A percentile compares a stretch with the other conserved stretches of the same genome.
Conservation (phyloP, 257 asterid genomes). For the Jacaranda mimosifolia region DNA sequence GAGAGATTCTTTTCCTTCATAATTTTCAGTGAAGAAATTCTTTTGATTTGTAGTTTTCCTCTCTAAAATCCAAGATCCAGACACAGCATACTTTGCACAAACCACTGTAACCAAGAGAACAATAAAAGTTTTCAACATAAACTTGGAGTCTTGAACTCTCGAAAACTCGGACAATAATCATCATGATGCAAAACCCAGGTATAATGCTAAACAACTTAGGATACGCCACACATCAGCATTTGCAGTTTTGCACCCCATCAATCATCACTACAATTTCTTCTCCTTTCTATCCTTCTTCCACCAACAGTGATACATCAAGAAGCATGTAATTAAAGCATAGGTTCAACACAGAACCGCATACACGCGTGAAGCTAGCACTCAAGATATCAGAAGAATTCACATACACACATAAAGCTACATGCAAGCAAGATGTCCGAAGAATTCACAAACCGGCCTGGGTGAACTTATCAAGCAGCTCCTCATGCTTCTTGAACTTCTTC, state of each 20-base stretch:
- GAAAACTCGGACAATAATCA: not conserved
- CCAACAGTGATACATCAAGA: not conserved
- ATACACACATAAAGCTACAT: not conserved
- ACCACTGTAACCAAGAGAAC: not conserved
- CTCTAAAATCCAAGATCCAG: not conserved
- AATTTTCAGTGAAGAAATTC: too few species aligned
- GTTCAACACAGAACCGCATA: not conserved
- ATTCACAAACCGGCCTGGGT: slow-evolving; percentile 66
- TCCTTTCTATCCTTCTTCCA: not conserved
- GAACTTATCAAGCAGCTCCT: slow-evolving; percentile 70
- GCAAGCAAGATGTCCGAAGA: not conserved
- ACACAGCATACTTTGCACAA: not conserved
- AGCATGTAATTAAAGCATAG: not conserved
- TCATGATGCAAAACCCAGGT: not conserved
- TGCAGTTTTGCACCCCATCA: not conserved
- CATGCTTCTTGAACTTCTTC: slow-evolving; percentile 64
- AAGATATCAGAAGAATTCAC: slow-evolving; percentile 29
- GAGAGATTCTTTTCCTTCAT: too few species aligned
- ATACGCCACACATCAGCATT: not conserved
- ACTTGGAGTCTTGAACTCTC: too few species aligned
- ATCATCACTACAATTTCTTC: not conserved
- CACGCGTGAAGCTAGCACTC: not conserved
- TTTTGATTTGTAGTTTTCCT: not conserved
- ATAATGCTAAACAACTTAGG: not conserved
- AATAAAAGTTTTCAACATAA: not conserved